Base-by-base conservation (phyloP, 306 rosid genomes). In the Trifolium dubium region DNA sequence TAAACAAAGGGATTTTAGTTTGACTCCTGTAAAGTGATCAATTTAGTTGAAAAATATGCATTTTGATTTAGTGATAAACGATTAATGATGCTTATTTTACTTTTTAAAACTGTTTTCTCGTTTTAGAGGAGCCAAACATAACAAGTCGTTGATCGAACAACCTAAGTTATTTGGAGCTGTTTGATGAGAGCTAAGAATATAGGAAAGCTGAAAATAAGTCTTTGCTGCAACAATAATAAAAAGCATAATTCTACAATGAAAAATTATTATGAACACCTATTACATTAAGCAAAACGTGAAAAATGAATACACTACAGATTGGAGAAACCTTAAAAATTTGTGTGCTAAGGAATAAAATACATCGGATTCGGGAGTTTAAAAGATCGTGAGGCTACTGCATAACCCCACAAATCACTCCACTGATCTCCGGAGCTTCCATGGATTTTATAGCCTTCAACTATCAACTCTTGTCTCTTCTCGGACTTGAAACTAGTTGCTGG, bases 301-400 rank as follows among this genome's bases (percentile, higher is more conserved):
- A 61, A 78, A 37, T 28, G 72, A 73, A 83, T 58, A 50, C 23
- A 23, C 23, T 23, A 23, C 34, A 72, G 43, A 28, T 30, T 40
- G 74, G 68, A 47, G 83, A 78, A 75, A 49, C 58, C 69, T 30
- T 51, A 13, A 1, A 4, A 44, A 12, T 64, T 72, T 4, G 43
- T 32, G 32, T 11, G 41, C 68, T 51, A 90, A 49, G 88, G 12
- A 65, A 93, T 85, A 70, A 84, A 89, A 69, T 94, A 94, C 95
- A 91, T 87, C 41, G 97, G 96, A 82, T 91, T 91, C 10, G 98
- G 97, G 72, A 94, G 89, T 75, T 94, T 94, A 71, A 94, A 94
- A 55, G 97, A 91, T 17, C 94, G 81, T 2, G 69, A 64, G 11
- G 92, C 82, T 4, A 85, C 66, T 46, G 97, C 88, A 81, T 35